Base-by-base conservation (phyloP, 2,329 filamentous ascomycete species). In the Aspergillus candidus region DNA sequence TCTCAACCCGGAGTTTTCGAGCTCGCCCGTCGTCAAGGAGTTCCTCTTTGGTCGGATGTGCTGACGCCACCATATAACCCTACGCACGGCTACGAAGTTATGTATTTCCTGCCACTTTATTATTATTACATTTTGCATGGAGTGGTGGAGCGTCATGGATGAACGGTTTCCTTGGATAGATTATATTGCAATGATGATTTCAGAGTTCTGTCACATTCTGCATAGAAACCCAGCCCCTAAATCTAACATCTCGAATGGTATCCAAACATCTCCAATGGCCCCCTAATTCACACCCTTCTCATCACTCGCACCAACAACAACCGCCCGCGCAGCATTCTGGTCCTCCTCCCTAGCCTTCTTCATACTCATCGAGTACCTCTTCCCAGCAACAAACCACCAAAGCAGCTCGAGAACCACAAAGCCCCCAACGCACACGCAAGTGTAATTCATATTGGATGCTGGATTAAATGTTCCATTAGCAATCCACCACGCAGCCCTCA, bases 1-100 rank as follows among this genome's bases (percentile, higher is more conserved):
- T 53, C 71, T 96, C 27, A 96, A 96, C 65, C 91, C 91, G 0
- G 89, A 96, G 65, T 96, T 96, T 61, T 87, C 89, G 30, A 86
- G 86, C 10, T 93, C 88, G n/a, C 87, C 89, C 0, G 81, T 95
- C 2, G 74, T 95, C 35, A 94, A 93, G 62, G 88, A 94, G 46
- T 96, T 96, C 62, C 75, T 96, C 40, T 93, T 94, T 63, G 61
- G 62, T 15, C 56, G 62, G 27, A 54, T 60, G 32, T 63, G 55
- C 33, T 65, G 51, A 45, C 18, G 4, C 7, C 34, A 6, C 29
- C 5, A 41, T 12, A 35, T 41, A 32, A 29, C 6, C 14, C 22
- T 27, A 32, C 35, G 18, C 18, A 22, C 18, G 18, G 8, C 22
- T 27, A 27, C 22, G 22, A 27, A 27, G 22, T 27, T 27, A 27